phyloP scores from a whole-genome alignment of 805 yeast genomes.

The Suhomyces emberorum region DNA sequence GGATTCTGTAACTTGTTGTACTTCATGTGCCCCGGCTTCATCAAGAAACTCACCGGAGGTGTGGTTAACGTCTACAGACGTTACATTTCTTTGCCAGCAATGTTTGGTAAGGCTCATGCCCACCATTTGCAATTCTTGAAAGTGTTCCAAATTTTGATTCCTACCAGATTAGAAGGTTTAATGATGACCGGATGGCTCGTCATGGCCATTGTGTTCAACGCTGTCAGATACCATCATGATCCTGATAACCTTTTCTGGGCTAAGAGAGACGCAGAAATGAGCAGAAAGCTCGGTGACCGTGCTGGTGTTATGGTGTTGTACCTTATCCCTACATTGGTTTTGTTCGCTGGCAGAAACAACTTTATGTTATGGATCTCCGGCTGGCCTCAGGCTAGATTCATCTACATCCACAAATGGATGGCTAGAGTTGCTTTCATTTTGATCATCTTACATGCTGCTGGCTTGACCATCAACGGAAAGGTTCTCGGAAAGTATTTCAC shows the following conservation, averaged over 20 bases:
- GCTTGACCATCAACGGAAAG: constrained; percentile 30
- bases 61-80: constrained; percentile 20
- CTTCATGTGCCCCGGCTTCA: constrained; percentile 21
- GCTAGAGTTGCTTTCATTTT: constrained; percentile 51
- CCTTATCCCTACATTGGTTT: constrained; percentile 53
- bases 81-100: constrained; percentile 33
- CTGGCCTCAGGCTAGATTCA: constrained; percentile 51
- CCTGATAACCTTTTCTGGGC: constrained; percentile 25
- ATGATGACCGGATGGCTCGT: constrained; percentile 39
- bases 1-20: constrained; percentile 28
- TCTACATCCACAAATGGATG: constrained; percentile 63
- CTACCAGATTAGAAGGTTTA: constrained; percentile 51
- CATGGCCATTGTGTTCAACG: constrained; percentile 27
- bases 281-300: constrained; percentile 51
- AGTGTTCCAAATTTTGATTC: constrained; percentile 32
- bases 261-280: constrained; percentile 23
- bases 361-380: constrained; percentile 21
- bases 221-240: constrained; percentile 24
- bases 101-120: constrained; percentile 24
- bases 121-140: constrained; percentile 10
- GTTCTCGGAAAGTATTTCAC: constrained; percentile 29
- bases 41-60: constrained; percentile 24
- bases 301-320: constrained; percentile 49
- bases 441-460: constrained; percentile 48
- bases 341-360: constrained; percentile 53